Evolutionary conservation across 78 protist genomes (phyloP), one percentile per base, ranked within the genome.

Genomic region (Monocercomonoides exilis): DNA sequence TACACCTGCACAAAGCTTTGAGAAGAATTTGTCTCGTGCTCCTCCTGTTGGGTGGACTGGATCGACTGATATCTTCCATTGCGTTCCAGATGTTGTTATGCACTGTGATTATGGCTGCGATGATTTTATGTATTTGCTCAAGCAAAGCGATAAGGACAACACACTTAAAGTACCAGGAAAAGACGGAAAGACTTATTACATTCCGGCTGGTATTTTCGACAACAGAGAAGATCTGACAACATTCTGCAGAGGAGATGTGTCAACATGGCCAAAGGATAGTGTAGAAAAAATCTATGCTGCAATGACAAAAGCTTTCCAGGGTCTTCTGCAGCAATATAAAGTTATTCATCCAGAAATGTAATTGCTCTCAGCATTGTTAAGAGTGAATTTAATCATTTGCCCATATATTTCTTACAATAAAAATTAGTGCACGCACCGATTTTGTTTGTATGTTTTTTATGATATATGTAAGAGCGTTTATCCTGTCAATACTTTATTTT

Each of bases 61-160:
- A 79, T 36, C 36, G 11, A 38, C 4, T 44, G 70, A 54, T 54
- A 85, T 88, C 87, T 36, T 81, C 80, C 90, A 88, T 80, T 85
- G 90, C 2, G 90, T 88, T 38, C 90, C 90, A 35, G 81, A 81
- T n/a, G n/a, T 1, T 33, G 90, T 88, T 44, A 88, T 88, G 90
- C 45, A 0, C 44, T 70, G 45, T 84, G 90, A 88, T n/a, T 88
- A 88, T 77, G 90, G 90, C 42, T 45, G 80, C 29, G 90, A 88
- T 45, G 90, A 88, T 34, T 34, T 88, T 4, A 87, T 34, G 3
- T 46, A 46, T 41, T 29, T 88, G 35, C 63, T 80, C 1, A 4
- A 38, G 32, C 42, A 33, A 33, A 54, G 84, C 46, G 87, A 77
- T 38, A 42, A 0, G 38, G 81, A 42, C 41, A 41, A 88, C 87